Percentiles rank a stretch among this genome's conserved stretches.
Conservation (phyloP, 139 green algal genomes). For the Coelastrella sp. region DNA sequence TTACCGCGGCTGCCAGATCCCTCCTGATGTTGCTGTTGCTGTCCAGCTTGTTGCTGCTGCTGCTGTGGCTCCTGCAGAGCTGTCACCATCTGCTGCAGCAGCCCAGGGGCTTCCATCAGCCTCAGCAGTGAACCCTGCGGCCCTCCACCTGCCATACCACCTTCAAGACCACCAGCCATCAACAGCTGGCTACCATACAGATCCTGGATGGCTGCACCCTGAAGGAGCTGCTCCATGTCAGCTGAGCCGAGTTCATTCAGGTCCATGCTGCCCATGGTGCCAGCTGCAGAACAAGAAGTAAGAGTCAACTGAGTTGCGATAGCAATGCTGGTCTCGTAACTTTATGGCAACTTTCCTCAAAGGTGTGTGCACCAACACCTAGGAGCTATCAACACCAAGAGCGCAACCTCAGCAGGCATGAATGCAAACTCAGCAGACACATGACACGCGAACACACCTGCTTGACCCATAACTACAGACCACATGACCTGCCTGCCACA, state of each 20-base stretch:
- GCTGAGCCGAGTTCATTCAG: conserved; percentile 16
- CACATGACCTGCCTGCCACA: too few species aligned
- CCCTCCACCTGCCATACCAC: neutral
- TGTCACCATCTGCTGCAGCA: conserved; percentile 44
- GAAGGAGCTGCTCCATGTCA: conserved; percentile 52
- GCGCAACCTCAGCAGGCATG: too few species aligned
- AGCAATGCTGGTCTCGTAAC: neutral
- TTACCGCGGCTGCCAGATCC: neutral
- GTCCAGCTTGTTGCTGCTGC: neutral
- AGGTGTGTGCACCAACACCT: neutral
- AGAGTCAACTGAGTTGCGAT: neutral
- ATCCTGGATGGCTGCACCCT: conserved; percentile 26
- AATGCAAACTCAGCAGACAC: too few species aligned
- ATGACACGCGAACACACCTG: too few species aligned
- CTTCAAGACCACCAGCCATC: neutral
- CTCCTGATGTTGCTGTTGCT: neutral
- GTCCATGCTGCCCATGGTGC: conserved; percentile 50
- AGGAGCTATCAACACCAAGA: too few species aligned
- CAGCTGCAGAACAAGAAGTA: neutral
- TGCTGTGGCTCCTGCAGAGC: conserved; percentile 1
- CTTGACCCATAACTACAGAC: too few species aligned
- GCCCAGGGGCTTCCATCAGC: conserved; percentile 34
- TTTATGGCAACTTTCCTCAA: neutral
- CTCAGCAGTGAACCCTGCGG: conserved; percentile 36
- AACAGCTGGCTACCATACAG: conserved; percentile 39